A percentile compares a stretch with the other conserved stretches of the same genome.
phyloP scores from a whole-genome alignment of 1,284 basidiomycete species.

The Puccinia novopanici region DNA sequence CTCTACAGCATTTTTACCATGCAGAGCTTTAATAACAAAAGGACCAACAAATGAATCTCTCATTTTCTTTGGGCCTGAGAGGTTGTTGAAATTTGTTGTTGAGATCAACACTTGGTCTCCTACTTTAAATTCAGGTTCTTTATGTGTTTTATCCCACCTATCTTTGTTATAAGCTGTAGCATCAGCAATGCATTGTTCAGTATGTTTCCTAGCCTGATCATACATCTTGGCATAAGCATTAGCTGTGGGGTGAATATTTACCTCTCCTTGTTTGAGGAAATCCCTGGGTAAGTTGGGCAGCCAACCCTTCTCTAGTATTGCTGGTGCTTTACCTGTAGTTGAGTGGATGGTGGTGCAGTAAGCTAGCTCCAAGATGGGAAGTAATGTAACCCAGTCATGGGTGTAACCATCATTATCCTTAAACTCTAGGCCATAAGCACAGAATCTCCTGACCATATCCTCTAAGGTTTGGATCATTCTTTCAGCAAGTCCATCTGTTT shows the following conservation, averaged over 20 bases:
- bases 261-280: no score
- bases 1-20: constrained; percentile 24
- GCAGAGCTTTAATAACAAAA: neutral
- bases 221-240: neutral
- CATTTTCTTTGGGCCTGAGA: neutral
- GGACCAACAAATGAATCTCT: constrained; percentile 5
- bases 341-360: neutral
- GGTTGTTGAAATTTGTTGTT: constrained; percentile 10
- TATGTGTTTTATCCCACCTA: constrained; percentile 19
- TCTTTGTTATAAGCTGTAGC: neutral
- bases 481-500: no score
- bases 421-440: no score
- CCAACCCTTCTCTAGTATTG: constrained; percentile 19
- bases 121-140: neutral
- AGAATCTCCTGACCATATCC: no score
- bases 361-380: neutral
- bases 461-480: no score
- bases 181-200: neutral
- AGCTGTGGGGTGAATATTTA: neutral
- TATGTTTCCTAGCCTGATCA: neutral
- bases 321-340: constrained; percentile 21
- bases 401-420: constrained; percentile 11
- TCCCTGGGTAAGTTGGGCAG: neutral
- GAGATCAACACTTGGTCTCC: neutral
- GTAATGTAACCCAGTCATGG: constrained; percentile 3